Conservation (phyloP, 257 asterid genomes). For the Rehmannia glutinosa region DNA sequence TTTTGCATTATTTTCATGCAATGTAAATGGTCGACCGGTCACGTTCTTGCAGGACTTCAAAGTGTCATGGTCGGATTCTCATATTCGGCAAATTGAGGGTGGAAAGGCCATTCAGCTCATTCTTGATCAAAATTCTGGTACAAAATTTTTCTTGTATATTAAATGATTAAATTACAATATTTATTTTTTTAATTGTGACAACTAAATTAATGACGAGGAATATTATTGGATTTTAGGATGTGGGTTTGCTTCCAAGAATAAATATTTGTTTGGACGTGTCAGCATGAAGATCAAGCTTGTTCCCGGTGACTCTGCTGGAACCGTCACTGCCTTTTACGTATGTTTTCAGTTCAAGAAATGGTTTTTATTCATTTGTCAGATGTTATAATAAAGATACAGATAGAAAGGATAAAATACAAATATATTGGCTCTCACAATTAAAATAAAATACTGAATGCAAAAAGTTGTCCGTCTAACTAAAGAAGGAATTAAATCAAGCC, state of each 20-base stretch:
- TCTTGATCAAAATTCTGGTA: conserved; percentile 74
- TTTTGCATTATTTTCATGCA: conserved; percentile 16
- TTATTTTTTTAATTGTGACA: not conserved
- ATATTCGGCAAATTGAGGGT: conserved; percentile 59
- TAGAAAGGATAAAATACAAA: no score
- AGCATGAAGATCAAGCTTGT: conserved; percentile 66
- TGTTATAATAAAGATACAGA: no score
- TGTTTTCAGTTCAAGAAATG: not conserved
- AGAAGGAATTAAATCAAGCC: no score
- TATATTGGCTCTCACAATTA: no score
- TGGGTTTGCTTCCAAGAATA: conserved; percentile 47
- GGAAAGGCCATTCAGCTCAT: conserved; percentile 70
- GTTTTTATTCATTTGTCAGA: no score
- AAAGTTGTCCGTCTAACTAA: no score
- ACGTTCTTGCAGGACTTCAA: conserved; percentile 61
- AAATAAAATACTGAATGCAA: no score
- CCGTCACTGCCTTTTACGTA: conserved; percentile 62
- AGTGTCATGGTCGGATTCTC: conserved; percentile 58
- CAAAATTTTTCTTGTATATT: not conserved
- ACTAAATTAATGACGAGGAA: no score
- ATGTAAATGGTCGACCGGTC: conserved; percentile 53
- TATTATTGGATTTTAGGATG: conserved; percentile 28
- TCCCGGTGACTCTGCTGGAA: conserved; percentile 63
- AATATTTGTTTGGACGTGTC: conserved; percentile 38
- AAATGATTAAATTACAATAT: not conserved